Evolutionary conservation across 2,329 filamentous ascomycete genomes (phyloP), one percentile per base, ranked within the genome.

Genomic region (Xylaria arbuscula): DNA sequence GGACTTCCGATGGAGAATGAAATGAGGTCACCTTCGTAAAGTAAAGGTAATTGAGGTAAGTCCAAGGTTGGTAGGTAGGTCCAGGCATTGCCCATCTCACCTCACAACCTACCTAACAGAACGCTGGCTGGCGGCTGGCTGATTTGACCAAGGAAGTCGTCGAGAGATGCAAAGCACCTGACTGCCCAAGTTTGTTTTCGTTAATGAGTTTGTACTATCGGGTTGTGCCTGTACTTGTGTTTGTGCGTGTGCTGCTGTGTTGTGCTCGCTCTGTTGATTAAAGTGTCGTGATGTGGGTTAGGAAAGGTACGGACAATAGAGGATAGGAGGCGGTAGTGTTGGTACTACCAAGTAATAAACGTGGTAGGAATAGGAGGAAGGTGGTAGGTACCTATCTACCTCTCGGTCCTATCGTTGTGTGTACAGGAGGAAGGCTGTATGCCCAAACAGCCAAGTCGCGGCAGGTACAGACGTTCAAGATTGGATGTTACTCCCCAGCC

Each of bases 401-500:
- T 38, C 34, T 55, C n/a, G 2, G 34, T 24, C 10, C 24, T 19
- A 15, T 56, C 11, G 11, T 56, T 15, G 34, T 24, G 11, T 22
- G 55, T 5, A 42, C 3, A 42, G 28, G 36, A 40, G 36, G 55
- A 47, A 51, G 53, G 45, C 28, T 28, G 54, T 36, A 64, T 24
- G 28, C 19, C 11, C n/a, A 45, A 17, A 28, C 62, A 57, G 2
- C 24, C 22, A 42, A 9, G 19, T 42, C 17, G 15, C 5, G 22
- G 55, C 38, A 48, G 51, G 64, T 48, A 59, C 28, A 8, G 42
- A 15, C 54, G 42, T 40, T 40, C 55, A 58, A 48, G 54, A n/a
- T n/a, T n/a, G n/a, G n/a, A 57, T 36, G 58, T 68, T 51, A 42
- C 65, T 48, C 24, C 53, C 32, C 5, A 54, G 45, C 58, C 8